phyloP scores from a whole-genome alignment of 106 monocot species.

The Dioscorea alata region DNA sequence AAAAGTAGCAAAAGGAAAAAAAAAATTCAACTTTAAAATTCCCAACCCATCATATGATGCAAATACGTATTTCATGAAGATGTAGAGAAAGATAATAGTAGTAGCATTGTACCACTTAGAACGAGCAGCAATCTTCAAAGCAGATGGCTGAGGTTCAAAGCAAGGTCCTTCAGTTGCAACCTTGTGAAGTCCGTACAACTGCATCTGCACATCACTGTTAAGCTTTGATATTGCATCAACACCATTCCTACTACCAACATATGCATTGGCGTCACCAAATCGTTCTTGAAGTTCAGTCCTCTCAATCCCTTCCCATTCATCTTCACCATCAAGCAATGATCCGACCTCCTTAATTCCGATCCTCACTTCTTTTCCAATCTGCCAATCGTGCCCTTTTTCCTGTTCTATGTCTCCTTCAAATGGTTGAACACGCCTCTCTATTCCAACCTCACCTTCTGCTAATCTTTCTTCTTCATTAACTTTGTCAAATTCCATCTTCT shows the following conservation, averaged over 20 bases:
- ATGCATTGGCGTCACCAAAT: conserved; percentile 39
- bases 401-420: background rate
- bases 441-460: too few relatives aligned
- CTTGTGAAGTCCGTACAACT: conserved; percentile 57
- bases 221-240: conserved; percentile 30
- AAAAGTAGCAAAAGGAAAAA: too few relatives aligned
- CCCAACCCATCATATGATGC: too few relatives aligned
- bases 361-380: too few relatives aligned
- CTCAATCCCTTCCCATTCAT: conserved; percentile 80
- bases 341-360: conserved; percentile 1
- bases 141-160: conserved; percentile 48
- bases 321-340: conserved; percentile 39
- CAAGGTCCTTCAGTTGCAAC: conserved; percentile 75
- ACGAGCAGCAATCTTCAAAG: conserved; percentile 56
- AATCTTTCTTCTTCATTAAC: background rate
- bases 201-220: conserved; percentile 47
- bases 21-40: too few relatives aligned
- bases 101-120: conserved; percentile 45
- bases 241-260: conserved; percentile 20
- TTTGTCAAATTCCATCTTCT: background rate
- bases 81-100: background rate
- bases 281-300: conserved; percentile 52
- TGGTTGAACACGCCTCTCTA: background rate
- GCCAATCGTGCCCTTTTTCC: background rate
- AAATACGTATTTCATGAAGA: too few relatives aligned